phyloP scores from a whole-genome alignment of 2,329 filamentous ascomycete genomes.

The Alternaria viburni region DNA sequence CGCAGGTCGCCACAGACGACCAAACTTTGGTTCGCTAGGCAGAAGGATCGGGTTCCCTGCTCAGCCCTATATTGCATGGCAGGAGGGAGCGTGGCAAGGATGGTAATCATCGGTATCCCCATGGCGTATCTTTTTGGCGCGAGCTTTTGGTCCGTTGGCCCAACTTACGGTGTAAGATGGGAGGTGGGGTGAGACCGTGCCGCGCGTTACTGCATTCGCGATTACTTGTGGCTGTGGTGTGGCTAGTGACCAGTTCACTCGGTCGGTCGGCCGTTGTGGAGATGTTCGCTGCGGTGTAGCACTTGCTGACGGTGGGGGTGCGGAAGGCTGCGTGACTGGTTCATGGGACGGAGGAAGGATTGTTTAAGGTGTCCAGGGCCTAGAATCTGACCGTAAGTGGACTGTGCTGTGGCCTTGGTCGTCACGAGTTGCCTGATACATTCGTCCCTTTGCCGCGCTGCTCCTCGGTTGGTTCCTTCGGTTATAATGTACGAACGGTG shows the following conservation, averaged over 20 bases:
- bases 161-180: not conserved
- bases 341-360: not conserved
- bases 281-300: not conserved
- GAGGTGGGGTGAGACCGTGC: not conserved
- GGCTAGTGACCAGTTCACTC: not conserved
- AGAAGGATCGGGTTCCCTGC: not conserved
- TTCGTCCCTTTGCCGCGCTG: not conserved
- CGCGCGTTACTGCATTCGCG: not conserved
- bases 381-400: not conserved
- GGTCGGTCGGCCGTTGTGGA: not conserved
- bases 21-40: not conserved
- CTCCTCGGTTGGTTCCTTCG: not conserved
- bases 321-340: not conserved
- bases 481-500: not conserved
- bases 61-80: constrained; percentile 3
- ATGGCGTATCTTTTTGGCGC: not conserved
- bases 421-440: not conserved
- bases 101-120: not conserved
- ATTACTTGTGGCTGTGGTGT: not conserved
- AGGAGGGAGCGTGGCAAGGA: not conserved
- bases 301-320: not conserved
- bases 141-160: not conserved
- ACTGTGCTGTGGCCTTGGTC: not conserved
- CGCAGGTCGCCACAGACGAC: not conserved
- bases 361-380: not conserved